Percentiles rank a stretch among this genome's conserved stretches.
These are phyloP conservation scores for Hortiboletus campestris DNA, from an alignment of 768 basidiomycete species.

Conservation along the genomic window DNA sequence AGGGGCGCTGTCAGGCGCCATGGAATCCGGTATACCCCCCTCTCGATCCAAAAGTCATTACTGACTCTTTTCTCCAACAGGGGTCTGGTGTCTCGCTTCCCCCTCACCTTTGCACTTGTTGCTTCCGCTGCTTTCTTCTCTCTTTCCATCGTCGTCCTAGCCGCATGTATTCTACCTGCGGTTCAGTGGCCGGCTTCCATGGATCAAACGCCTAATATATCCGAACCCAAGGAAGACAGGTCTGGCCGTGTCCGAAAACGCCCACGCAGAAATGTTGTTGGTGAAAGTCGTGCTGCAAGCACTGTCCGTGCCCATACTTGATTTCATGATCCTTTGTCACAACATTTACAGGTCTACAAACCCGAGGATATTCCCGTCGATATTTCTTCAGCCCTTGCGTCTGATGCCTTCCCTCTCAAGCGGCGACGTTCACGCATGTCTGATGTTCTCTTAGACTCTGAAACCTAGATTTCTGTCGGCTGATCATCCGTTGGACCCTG, in stretches of 20 bases:
- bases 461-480: constrained; percentile 19
- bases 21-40: constrained; percentile 62
- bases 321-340: constrained; percentile 7
- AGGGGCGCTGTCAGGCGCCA: too few relatives aligned
- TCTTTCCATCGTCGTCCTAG: constrained; percentile 46
- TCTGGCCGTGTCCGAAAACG: constrained; percentile 28
- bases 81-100: constrained; percentile 69
- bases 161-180: constrained; percentile 51
- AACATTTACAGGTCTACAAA: constrained; percentile 23
- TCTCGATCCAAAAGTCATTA: background rate
- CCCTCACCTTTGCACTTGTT: constrained; percentile 50
- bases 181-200: constrained; percentile 28
- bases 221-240: constrained; percentile 21
- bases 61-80: constrained; percentile 35
- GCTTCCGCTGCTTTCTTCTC: constrained; percentile 47
- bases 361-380: constrained; percentile 28
- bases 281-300: constrained; percentile 22
- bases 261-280: constrained; percentile 19
- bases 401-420: constrained; percentile 37
- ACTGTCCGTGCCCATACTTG: constrained; percentile 19
- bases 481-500: constrained; percentile 6
- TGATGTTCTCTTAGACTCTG: constrained; percentile 30
- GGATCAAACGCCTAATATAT: constrained; percentile 11
- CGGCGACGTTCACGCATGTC: constrained; percentile 45
- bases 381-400: constrained; percentile 30